These are phyloP conservation scores for Protostelium mycophagum DNA, from an alignment of 78 protist species.

Conservation along the genomic window DNA sequence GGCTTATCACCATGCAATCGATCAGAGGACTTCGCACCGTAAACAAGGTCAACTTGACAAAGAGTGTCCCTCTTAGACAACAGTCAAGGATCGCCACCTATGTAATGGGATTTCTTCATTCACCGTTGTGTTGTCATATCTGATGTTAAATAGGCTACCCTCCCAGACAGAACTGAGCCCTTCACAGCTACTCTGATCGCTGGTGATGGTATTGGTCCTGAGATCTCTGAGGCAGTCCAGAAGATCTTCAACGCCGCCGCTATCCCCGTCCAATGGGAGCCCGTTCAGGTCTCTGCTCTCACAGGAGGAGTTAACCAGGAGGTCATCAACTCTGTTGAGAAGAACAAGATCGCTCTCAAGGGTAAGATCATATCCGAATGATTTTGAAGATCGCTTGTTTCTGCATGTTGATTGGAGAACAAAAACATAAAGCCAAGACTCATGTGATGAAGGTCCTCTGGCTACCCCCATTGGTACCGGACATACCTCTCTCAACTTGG, in stretches of 20 bases:
- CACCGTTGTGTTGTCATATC: neutral
- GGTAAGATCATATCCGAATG: too few relatives aligned
- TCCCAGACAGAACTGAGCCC: neutral
- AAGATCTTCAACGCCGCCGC: conserved; percentile 64
- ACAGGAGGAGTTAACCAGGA: conserved; percentile 48
- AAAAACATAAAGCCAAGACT: conserved; percentile 5
- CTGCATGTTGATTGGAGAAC: too few relatives aligned
- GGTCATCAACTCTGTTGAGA: conserved; percentile 38
- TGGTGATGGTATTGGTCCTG: conserved; percentile 84
- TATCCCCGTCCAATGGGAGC: conserved; percentile 70
- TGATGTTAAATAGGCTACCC: neutral
- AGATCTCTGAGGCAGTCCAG: conserved; percentile 76
- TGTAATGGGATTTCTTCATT: neutral
- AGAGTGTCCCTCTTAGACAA: too few relatives aligned
- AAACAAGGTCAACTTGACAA: neutral
- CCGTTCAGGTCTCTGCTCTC: conserved; percentile 33
- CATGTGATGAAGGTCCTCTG: conserved; percentile 62
- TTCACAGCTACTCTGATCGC: neutral
- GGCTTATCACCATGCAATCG: neutral
- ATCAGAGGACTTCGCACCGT: neutral
- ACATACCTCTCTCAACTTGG: conserved; percentile 75
- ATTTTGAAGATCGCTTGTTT: too few relatives aligned
- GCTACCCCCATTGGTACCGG: conserved; percentile 84
- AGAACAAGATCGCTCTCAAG: conserved; percentile 63
- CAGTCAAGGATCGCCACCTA: neutral